Percentiles rank a stretch among this genome's conserved stretches.
These are phyloP conservation scores for Capsicum baccatum DNA, from an alignment of 257 asterid genomes.

Conservation along the genomic window DNA sequence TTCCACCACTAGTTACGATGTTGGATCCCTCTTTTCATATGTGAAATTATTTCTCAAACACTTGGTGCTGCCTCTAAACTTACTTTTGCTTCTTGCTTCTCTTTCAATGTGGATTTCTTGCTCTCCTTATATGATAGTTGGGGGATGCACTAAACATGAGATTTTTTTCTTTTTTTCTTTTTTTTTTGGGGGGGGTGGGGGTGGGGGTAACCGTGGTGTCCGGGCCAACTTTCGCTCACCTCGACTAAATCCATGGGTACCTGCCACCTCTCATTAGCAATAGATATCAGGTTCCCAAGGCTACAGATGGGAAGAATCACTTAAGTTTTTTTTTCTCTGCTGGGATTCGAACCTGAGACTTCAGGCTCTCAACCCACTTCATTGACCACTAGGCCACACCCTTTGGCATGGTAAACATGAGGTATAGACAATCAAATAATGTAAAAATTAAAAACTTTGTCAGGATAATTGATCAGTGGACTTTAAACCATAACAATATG, in stretches of 20 bases:
- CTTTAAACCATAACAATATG: neutral
- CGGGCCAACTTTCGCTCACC: too few relatives aligned
- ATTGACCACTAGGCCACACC: too few relatives aligned
- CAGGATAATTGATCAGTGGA: neutral
- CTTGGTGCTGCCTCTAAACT: neutral
- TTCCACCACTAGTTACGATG: neutral
- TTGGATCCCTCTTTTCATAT: neutral
- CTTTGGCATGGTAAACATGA: neutral
- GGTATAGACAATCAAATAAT: neutral
- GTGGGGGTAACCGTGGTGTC: too few relatives aligned
- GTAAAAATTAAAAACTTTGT: neutral
- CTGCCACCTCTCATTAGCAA: too few relatives aligned
- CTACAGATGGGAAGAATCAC: too few relatives aligned
- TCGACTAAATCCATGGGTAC: too few relatives aligned
- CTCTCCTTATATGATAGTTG: slow-evolving; percentile 9
- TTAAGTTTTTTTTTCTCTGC: too few relatives aligned
- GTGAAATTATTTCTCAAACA: neutral
- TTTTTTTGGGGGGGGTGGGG: too few relatives aligned
- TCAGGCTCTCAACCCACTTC: too few relatives aligned
- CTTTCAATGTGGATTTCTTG: neutral
- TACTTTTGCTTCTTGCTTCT: slow-evolving; percentile 15
- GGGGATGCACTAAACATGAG: neutral
- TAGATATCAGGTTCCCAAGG: too few relatives aligned
- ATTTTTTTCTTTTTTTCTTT: too few relatives aligned
- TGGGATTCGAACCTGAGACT: too few relatives aligned